Conservation (phyloP, 176 grass and related monocot species). For the Musa acuminata region DNA sequence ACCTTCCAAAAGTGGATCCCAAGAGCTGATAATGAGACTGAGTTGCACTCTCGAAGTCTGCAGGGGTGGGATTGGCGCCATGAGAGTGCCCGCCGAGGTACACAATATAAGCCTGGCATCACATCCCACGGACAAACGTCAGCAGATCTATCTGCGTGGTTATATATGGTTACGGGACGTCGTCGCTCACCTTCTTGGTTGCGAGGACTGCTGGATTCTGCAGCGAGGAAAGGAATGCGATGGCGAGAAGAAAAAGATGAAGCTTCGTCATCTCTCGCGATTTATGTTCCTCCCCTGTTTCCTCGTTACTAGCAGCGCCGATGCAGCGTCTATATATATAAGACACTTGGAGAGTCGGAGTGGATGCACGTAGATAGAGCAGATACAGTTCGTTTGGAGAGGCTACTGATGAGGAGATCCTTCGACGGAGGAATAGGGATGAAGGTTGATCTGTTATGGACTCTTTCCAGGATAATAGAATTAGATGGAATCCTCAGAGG, state of each 20-base stretch:
- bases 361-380: no score
- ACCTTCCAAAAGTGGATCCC: slow-evolving; percentile 42
- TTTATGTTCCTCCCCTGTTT: neutral
- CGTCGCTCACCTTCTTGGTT: neutral
- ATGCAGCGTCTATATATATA: neutral
- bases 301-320: neutral
- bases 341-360: neutral
- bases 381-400: no score
- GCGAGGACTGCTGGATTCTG: neutral
- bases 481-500: no score
- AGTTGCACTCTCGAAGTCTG: slow-evolving; percentile 31
- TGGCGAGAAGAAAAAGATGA: neutral
- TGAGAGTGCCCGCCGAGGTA: slow-evolving; percentile 59
- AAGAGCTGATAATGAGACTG: slow-evolving; percentile 56
- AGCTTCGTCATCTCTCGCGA: neutral
- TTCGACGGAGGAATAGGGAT: neutral
- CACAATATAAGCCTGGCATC: slow-evolving; percentile 57
- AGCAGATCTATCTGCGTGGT: neutral
- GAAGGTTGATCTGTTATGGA: neutral
- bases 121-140: neutral
- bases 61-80: slow-evolving; percentile 13
- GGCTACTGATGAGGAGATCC: neutral
- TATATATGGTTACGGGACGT: neutral
- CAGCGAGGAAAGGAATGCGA: neutral
- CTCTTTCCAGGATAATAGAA: no score